Percentiles rank a stretch among this genome's conserved stretches.
Conservation (phyloP, 768 basidiomycete species). For the Suillus discolor region DNA sequence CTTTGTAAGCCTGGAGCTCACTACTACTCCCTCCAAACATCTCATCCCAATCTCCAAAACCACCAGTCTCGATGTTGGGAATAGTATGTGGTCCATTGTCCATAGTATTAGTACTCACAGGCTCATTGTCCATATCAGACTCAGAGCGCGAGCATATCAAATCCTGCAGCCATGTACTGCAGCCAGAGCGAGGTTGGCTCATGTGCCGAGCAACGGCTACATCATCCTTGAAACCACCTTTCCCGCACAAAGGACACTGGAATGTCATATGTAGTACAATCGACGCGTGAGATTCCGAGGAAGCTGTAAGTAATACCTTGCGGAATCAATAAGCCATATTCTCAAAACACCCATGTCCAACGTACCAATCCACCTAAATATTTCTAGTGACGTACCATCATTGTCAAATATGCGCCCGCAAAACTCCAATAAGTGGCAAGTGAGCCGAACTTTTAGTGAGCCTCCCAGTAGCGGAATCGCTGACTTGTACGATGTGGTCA, state of each 20-base stretch:
- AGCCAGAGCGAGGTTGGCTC: background rate
- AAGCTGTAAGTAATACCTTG: too few species aligned
- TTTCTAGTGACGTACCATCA: too few species aligned
- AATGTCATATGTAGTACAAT: background rate
- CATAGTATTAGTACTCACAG: background rate
- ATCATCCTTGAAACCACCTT: background rate
- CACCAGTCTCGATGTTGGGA: background rate
- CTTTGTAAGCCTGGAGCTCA: background rate
- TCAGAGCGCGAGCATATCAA: background rate
- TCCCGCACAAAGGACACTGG: background rate
- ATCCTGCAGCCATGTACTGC: background rate
- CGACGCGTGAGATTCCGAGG: too few species aligned
- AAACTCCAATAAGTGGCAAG: too few species aligned
- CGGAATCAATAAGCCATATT: too few species aligned
- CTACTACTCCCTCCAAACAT: background rate
- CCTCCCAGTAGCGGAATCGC: too few species aligned
- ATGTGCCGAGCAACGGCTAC: background rate
- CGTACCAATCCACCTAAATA: too few species aligned
- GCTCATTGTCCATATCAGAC: background rate
- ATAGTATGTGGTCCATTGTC: background rate
- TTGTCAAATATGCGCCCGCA: too few species aligned
- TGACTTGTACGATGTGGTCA: too few species aligned
- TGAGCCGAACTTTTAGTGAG: too few species aligned
- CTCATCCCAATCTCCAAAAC: background rate
- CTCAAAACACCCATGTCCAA: too few species aligned